Evolutionary conservation across 2,329 filamentous ascomycete genomes (phyloP), one percentile per base, ranked within the genome.

Genomic region (Aspergillus viridinutans): DNA sequence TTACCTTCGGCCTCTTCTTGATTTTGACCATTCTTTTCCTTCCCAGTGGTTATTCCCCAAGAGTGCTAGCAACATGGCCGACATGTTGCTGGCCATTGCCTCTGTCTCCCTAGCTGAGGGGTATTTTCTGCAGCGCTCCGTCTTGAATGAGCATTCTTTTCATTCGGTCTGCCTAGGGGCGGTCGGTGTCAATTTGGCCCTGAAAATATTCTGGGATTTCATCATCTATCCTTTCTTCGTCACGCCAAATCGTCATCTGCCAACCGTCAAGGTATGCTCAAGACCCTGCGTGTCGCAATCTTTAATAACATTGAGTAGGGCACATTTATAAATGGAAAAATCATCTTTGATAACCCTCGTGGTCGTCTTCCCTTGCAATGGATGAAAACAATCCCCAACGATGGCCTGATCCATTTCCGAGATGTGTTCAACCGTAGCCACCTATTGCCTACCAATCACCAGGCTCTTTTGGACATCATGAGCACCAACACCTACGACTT

Each of bases 401-500:
- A 84, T 50, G 83, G 83, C 1, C 69, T 85, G 4, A 76, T 85
- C 42, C 74, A 79, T 58, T 83, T 84, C 62, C 74, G 75, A 20
- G 76, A 78, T 63, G 66, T 75, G 45, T 75, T 83, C 64, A 80
- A 80, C 55, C 61, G 61, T 12, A 67, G 63, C 35, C 63, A 64
- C 40, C 59, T 73, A 5, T 25, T 74, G 5, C 62, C 67, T 1
- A 74, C 72, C 0, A 74, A 65, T 45, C 72, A 72, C 49, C 67
- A 73, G 50, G 76, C 78, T 2, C 61, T 83, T 4, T 71, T 78
- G n/a, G 81, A 83, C 38, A 72, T 83, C 10, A 75, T 84, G 55
- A 80, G 81, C 40, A 76, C 80, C 43, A 79, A 78, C 42, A 77
- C 76, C 3, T 83, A 83, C 55, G 80, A 83, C 58, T 82, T 81